Conservation (phyloP, 257 asterid genomes). For the Nicotiana knightiana region DNA sequence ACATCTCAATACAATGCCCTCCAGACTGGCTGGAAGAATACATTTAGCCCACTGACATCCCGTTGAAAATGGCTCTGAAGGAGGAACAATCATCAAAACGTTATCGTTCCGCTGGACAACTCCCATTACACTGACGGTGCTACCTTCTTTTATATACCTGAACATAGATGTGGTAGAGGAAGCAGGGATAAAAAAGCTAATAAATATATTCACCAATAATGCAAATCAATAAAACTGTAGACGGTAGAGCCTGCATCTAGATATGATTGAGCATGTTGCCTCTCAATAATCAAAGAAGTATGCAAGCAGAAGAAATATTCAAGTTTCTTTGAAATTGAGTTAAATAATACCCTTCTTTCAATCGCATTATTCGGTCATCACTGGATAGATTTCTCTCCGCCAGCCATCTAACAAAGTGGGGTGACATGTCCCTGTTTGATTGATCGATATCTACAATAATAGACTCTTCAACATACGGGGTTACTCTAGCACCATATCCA, state of each 20-base stretch:
- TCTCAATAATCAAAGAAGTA: background rate
- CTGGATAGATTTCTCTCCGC: conserved; percentile 68
- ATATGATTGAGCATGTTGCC: background rate
- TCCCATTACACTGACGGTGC: conserved; percentile 82
- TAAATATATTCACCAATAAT: background rate
- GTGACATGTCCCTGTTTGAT: conserved; percentile 34
- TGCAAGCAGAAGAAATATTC: background rate
- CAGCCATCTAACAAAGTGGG: conserved; percentile 64
- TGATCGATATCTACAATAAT: conserved; percentile 56
- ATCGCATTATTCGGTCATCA: conserved; percentile 55
- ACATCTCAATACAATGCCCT: conserved; percentile 65
- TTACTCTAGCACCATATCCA: conserved; percentile 64
- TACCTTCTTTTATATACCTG: conserved; percentile 86
- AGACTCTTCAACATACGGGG: conserved; percentile 70
- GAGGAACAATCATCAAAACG: conserved; percentile 79
- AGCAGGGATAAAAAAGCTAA: background rate
- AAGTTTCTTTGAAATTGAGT: background rate
- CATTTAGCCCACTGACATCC: conserved; percentile 82
- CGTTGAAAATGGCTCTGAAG: conserved; percentile 50
- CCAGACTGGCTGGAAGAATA: conserved; percentile 64
- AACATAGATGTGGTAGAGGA: background rate
- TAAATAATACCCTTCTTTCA: conserved; percentile 61
- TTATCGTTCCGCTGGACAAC: conserved; percentile 74
- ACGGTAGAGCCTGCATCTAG: background rate
- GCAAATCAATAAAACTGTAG: background rate